Conservation (phyloP, 2,329 filamentous ascomycete genomes). For the Ophiocordyceps camponoti-saundersi region DNA sequence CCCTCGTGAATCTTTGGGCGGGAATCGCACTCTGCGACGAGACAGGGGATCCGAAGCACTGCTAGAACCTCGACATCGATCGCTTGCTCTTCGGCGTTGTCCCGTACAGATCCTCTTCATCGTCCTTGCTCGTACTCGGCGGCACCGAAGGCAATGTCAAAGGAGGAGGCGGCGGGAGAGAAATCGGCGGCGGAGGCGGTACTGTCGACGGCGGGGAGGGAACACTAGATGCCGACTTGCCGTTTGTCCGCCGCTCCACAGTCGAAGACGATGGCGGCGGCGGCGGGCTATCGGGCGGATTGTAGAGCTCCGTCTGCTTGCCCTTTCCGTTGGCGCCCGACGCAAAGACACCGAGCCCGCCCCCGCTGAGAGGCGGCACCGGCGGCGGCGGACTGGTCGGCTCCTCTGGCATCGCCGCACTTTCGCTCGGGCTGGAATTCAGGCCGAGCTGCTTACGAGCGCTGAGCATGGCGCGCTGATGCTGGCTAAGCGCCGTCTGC, state of each 20-base stretch:
- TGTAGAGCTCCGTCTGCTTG: slow-evolving; percentile 14
- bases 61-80: slow-evolving; percentile 17
- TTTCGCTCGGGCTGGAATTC: slow-evolving; percentile 11
- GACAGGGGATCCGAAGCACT: neutral
- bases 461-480: slow-evolving; percentile 62
- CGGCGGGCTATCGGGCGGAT: slow-evolving; percentile 9
- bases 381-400: neutral
- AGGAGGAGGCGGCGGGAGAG: neutral
- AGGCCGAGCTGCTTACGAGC: slow-evolving; percentile 37
- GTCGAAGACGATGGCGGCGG: slow-evolving; percentile 8
- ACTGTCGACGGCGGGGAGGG: neutral
- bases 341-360: neutral
- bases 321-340: slow-evolving; percentile 15
- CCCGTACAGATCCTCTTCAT: slow-evolving; percentile 23
- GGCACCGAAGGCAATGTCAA: neutral
- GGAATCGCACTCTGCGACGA: neutral
- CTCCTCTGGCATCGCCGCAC: slow-evolving; percentile 9
- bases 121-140: slow-evolving; percentile 10
- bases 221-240: neutral
- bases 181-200: neutral
- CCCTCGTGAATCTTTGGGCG: neutral
- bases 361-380: neutral
- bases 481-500: slow-evolving; percentile 63
- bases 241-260: slow-evolving; percentile 5
- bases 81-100: slow-evolving; percentile 20